Percentiles rank a stretch among this genome's conserved stretches.
Conservation (phyloP, 2,329 filamentous ascomycete genomes). For the Neofusicoccum parvum region DNA sequence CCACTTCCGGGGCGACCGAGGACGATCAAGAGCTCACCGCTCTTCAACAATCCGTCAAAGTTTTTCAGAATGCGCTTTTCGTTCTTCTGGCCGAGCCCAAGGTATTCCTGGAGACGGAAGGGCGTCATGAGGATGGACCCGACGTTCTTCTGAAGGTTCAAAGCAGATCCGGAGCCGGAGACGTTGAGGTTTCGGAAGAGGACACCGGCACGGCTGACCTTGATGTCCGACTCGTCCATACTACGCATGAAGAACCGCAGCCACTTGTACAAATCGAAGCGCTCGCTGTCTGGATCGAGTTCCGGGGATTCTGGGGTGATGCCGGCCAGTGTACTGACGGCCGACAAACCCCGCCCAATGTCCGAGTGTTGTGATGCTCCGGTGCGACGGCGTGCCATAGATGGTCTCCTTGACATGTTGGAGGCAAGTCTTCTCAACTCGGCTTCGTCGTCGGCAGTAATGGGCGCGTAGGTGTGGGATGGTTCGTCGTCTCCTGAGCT, state of each 20-base stretch:
- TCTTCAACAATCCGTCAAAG: constrained; percentile 56
- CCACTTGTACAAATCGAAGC: constrained; percentile 60
- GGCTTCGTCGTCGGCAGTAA: constrained; percentile 16
- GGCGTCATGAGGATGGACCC: constrained; percentile 61
- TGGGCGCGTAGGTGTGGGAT: not conserved
- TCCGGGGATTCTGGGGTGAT: constrained; percentile 43
- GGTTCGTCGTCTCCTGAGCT: constrained; percentile 7
- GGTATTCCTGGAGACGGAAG: constrained; percentile 58
- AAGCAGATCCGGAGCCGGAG: constrained; percentile 65
- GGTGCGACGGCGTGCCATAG: not conserved
- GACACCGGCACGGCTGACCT: constrained; percentile 59
- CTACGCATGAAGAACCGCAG: constrained; percentile 52
- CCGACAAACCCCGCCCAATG: not conserved
- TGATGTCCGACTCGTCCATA: constrained; percentile 59
- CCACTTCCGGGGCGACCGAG: constrained; percentile 57
- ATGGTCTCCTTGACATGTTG: not conserved
- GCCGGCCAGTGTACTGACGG: constrained; percentile 27
- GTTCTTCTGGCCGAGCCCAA: constrained; percentile 46
- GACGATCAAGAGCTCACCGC: constrained; percentile 52
- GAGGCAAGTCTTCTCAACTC: constrained; percentile 15
- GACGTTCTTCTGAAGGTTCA: constrained; percentile 71
- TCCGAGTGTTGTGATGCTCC: not conserved
- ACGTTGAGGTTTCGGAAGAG: constrained; percentile 68
- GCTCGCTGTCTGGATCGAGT: constrained; percentile 54
- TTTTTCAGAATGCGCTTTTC: constrained; percentile 58